Evolutionary conservation across 805 yeast species (phyloP), one percentile per base, ranked within the genome.

Genomic region (Ogataea nakhonphanomensis): DNA sequence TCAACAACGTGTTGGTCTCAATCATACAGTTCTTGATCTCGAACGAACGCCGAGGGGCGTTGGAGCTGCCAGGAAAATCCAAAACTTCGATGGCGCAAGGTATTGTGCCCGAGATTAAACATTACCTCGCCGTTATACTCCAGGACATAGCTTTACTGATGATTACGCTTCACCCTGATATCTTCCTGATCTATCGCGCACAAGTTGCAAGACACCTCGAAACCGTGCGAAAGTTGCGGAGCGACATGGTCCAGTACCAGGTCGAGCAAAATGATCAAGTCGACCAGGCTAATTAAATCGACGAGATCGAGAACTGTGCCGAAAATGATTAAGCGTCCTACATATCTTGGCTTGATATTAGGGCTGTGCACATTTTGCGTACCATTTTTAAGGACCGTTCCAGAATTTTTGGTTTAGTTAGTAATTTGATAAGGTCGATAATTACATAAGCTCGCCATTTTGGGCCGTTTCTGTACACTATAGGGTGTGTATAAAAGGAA

Each of bases 81-180:
- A 20, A n/a, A n/a, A 14, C 21, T 5, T 24, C 17, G n/a, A 26
- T 20, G 12, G 6, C n/a, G 13, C 15, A 20, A 14, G 27, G 30
- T 27, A n/a, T 21, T 9, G 12, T 7, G 4, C 10, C 14, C 26
- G 38, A 33, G 20, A 3, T 34, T 3, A 20, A 28, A 3, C 37
- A 45, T 17, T 40, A 35, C 34, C 32, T 30, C 10, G 31, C 22
- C 32, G 34, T 45, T 26, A 20, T 36, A 4, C 14, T 51, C 30
- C 57, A 55, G 33, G 59, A 55, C 31, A 7, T 39, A 17, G 28
- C 33, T 3, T 36, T 57, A 13, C 41, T 43, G 17, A 25, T 51
- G 8, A 28, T 48, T 6, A 50, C 58, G 11, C 13, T 55, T 13
- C 30, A 47, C 20, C 61, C 61, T 8, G 39, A 28, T 11, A 38